Percentiles rank a stretch among this genome's conserved stretches.
Conservation (phyloP, 495 filamentous ascomycete genomes). For the Amorphotheca resinae region DNA sequence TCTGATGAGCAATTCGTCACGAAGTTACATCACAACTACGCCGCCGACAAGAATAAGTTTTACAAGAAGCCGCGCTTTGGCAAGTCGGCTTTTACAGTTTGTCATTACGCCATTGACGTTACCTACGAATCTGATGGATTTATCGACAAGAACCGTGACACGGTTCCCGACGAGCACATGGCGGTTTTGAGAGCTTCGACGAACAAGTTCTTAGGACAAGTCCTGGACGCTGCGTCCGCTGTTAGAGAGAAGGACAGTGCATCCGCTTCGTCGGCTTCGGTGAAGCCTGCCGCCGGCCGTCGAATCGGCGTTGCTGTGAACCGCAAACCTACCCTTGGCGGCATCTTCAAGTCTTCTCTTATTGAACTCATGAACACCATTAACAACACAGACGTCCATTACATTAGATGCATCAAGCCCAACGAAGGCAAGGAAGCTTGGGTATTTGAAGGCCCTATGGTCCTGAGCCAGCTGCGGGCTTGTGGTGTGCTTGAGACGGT, state of each 20-base stretch:
- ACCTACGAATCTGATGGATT: conserved; percentile 99
- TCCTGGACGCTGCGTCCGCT: conserved; percentile 71
- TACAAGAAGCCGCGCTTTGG: conserved; percentile 98
- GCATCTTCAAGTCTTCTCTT: conserved; percentile 96
- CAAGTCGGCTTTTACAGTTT: conserved; percentile 95
- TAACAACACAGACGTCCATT: conserved; percentile 95
- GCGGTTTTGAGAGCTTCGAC: conserved; percentile 75
- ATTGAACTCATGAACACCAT: conserved; percentile 98
- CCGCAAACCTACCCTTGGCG: conserved; percentile 91
- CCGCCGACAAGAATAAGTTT: conserved; percentile 82
- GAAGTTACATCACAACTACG: conserved; percentile 93
- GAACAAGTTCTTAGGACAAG: conserved; percentile 74
- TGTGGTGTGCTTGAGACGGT: conserved; percentile 99
- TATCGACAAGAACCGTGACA: conserved; percentile 99
- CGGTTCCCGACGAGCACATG: conserved; percentile 96
- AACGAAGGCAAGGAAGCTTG: conserved; percentile 95
- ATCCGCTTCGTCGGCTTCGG: conserved; percentile 48
- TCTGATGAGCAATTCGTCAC: conserved; percentile 96
- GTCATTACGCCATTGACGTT: conserved; percentile 96
- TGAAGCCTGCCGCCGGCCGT: conserved; percentile 61
- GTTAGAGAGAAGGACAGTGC: conserved; percentile 80
- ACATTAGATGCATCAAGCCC: conserved; percentile 98
- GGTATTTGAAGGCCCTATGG: conserved; percentile 99
- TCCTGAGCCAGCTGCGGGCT: conserved; percentile 89
- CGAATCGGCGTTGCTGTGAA: conserved; percentile 84